Base-by-base conservation (phyloP, 202 grass and related monocot species). In the Schoenoplectus tabernaemontani region DNA sequence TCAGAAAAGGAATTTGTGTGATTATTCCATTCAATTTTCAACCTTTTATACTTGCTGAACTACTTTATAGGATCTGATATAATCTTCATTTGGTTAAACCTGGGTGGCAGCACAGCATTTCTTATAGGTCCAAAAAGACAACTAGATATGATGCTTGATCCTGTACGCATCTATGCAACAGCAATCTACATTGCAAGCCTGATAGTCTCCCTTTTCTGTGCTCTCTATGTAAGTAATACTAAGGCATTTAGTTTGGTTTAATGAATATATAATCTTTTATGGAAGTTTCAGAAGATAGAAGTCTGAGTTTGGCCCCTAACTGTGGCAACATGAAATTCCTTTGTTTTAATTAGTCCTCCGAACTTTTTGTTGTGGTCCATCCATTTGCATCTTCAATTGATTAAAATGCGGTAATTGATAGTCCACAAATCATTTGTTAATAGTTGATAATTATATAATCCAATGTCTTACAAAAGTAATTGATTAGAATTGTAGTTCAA, bases 111-210 rank as follows among this genome's bases (percentile, higher is more conserved):
- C 89, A 98, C 96, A 88, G 96, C 91, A 79, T 98, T 98, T 92
- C 88, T 98, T 65, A 98, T 98, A 71, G 96, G 96, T 23, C 96
- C 96, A 24, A 98, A 93, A 85, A 87, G 88, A 65, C 96, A 98
- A 81, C 77, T 98, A 56, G 91, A 94, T 67, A 95, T 98, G 96
- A 98, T 98, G 96, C 90, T 98, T 95, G 96, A 98, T 98, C 91
- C 96, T 44, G 88, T 91, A 54, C 88, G 96, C 26, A 95, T 98
- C 86, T 98, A 98, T 84, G 90, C 96, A 23, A 98, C 96, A 80
- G 92, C 96, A 20, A 66, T 91, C 81, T 98, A 91, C 81, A 98
- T 91, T 87, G 91, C 96, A 72, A 98, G 91, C 83, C 91, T 98
- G 71, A 93, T 98, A 77, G 64, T 98, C 62, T 77, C 96, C 57